A percentile compares a stretch with the other conserved stretches of the same genome.
Evolutionary conservation across 805 yeast species (phyloP).

Genomic region (Starmerella davenportii): DNA sequence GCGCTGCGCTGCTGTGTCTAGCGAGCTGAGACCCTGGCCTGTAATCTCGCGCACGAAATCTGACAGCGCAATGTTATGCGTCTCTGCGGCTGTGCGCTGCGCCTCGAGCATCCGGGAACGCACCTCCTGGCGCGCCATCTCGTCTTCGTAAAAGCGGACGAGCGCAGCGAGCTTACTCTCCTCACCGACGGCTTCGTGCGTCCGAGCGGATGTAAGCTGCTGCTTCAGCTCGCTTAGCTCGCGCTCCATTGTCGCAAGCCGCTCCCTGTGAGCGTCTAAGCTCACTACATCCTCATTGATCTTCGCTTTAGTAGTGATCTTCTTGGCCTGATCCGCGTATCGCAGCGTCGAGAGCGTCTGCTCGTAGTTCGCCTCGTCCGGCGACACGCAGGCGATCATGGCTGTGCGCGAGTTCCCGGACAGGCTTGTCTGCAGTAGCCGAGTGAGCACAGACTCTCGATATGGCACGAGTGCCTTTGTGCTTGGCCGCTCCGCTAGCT

Average conservation of each 20-base stretch:
- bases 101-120: constrained; percentile 15
- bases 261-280: constrained; percentile 25
- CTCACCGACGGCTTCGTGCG: constrained; percentile 21
- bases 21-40: constrained; percentile 12
- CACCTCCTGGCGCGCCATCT: constrained; percentile 17
- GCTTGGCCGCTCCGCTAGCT: constrained; percentile 14
- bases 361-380: constrained; percentile 48
- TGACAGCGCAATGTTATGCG: constrained; percentile 14
- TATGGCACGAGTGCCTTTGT: constrained; percentile 34
- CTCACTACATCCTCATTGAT: constrained; percentile 30
- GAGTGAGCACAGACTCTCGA: constrained; percentile 58
- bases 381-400: constrained; percentile 67
- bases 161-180: constrained; percentile 14
- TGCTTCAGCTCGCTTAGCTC: constrained; percentile 22
- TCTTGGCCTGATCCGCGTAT: constrained; percentile 62
- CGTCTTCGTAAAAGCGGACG: constrained; percentile 20
- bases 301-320: constrained; percentile 44
- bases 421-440: constrained; percentile 54
- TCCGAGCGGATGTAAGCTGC: constrained; percentile 19
- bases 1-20: constrained; percentile 3
- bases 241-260: constrained; percentile 26
- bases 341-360: constrained; percentile 60
- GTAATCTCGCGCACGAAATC: constrained; percentile 17
- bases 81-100: constrained; percentile 14
- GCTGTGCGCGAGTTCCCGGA: constrained; percentile 81